Base-by-base conservation (phyloP, 2,329 filamentous ascomycete genomes). In the Trichoderma gracile region DNA sequence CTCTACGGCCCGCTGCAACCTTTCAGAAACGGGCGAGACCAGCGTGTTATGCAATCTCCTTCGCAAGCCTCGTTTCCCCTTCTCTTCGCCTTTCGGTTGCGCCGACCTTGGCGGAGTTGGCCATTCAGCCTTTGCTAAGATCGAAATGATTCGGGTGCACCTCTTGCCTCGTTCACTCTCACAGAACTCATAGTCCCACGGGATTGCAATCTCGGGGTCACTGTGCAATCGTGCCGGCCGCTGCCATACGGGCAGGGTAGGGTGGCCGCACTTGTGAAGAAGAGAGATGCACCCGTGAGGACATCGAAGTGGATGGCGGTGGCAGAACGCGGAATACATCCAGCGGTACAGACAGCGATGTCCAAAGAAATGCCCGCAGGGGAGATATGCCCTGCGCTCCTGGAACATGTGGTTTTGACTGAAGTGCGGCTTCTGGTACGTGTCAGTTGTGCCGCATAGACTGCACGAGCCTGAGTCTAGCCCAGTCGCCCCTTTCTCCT, bases 311-410 rank as follows among this genome's bases (percentile, higher is more conserved):
- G 12, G 33, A 14, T 38, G 33, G 33, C 12, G 12, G 12, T 38
- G 14, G 33, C 33, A 14, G 33, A 38, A 38, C 33, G 33, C 33
- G 33, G 12, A 38, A 38, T 14, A 38, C 21, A 69, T 57, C 64
- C 61, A 67, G 21, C 42, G 43, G 14, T 57, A 68, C 23, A 73
- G 54, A 25, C 73, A 74, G 4, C 47, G 8, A 23, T 69, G 65
- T 9, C 71, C 71, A 54, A 72, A 72, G 15, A 17, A 19, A 55
- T 74, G 72, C 14, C 73, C 71, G 49, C 72, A 74, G 6, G 70
- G 70, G 17, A 74, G 68, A 50, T 68, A 72, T 2, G 62, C 65
- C 21, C 55, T 59, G 10, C 17, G 25, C 47, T 74, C 72, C 10
- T 12, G 14, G 12, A 23, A 15, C 15, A 15, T 5, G 15, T 45